phyloP scores from a whole-genome alignment of 768 basidiomycete species.

The Austroboletus eburneus region DNA sequence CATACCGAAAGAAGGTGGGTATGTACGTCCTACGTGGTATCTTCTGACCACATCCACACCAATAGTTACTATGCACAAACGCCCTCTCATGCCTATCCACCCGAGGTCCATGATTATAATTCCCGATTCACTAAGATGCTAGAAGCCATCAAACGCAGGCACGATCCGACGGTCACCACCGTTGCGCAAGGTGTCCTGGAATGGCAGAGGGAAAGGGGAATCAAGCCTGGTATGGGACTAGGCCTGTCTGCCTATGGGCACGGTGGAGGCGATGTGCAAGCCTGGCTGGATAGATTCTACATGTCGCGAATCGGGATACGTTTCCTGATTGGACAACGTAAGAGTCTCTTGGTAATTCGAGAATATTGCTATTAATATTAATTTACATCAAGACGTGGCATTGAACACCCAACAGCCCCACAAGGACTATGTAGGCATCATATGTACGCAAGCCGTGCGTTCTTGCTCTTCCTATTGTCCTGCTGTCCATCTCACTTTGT shows the following conservation, averaged over 20 bases:
- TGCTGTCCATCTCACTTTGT: not conserved
- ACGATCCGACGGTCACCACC: constrained; percentile 97
- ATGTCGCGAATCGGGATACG: constrained; percentile 94
- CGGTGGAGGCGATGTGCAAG: constrained; percentile 86
- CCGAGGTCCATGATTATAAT: constrained; percentile 92
- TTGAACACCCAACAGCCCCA: constrained; percentile 90
- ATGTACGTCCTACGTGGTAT: constrained; percentile 1
- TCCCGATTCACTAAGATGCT: constrained; percentile 82
- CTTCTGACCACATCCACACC: no score
- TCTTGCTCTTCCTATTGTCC: not conserved
- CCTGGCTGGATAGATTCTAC: constrained; percentile 96
- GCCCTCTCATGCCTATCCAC: constrained; percentile 71
- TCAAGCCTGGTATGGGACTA: constrained; percentile 26
- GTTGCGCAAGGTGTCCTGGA: constrained; percentile 95
- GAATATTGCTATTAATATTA: constrained; percentile 2
- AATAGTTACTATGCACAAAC: constrained; percentile 84
- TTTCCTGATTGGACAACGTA: constrained; percentile 95
- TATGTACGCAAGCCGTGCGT: constrained; percentile 86
- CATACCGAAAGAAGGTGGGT: constrained; percentile 78
- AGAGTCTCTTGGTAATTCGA: constrained; percentile 24
- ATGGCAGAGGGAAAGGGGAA: constrained; percentile 69
- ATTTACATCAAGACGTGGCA: constrained; percentile 69
- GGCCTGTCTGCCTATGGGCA: constrained; percentile 39
- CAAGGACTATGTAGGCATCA: constrained; percentile 92
- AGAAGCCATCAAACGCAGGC: constrained; percentile 86